Conservation (phyloP, 169 alveolate species). For the Gregarina niphandrodes region DNA sequence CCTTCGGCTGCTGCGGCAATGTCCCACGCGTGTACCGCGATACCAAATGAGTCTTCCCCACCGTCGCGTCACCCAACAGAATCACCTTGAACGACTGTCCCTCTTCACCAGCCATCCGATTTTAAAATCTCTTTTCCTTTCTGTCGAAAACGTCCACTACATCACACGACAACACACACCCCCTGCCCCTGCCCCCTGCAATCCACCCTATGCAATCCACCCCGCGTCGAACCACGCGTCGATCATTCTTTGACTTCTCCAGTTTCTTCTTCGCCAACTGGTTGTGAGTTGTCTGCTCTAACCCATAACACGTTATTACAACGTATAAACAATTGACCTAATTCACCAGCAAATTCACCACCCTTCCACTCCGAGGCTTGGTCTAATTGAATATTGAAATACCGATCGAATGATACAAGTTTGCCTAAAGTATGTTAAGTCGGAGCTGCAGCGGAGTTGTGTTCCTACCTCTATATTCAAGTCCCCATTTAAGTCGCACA, state of each 20-base stretch:
- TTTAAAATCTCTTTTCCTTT: no score
- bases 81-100: slow-evolving; percentile 21
- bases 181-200: no score
- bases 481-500: background rate
- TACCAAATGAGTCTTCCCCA: slow-evolving; percentile 33
- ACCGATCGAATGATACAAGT: background rate
- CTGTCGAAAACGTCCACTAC: no score
- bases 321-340: background rate
- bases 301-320: background rate
- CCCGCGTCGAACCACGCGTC: no score
- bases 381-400: background rate
- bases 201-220: no score
- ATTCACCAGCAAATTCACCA: background rate
- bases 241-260: no score
- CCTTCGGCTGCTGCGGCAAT: slow-evolving; percentile 18
- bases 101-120: no score
- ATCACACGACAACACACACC: no score
- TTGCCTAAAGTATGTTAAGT: background rate
- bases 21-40: slow-evolving; percentile 21
- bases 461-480: slow-evolving; percentile 1
- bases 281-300: no score
- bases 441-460: background rate
- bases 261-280: no score
- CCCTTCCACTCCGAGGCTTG: background rate
- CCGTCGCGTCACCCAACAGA: slow-evolving; percentile 33